Conservation (phyloP, 257 asterid genomes). For the Ilex asprella region DNA sequence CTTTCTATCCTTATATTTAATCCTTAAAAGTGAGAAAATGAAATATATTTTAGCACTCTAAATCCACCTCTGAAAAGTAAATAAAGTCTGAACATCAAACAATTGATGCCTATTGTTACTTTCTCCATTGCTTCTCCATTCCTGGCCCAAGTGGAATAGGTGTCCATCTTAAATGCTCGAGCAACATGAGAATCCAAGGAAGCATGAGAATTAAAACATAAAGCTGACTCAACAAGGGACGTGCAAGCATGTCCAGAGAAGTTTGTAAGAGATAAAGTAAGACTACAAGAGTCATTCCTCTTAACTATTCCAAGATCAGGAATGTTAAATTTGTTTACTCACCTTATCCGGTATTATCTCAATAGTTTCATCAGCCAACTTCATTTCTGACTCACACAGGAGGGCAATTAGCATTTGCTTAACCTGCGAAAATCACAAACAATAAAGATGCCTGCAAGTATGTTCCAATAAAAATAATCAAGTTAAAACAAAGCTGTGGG, state of each 20-base stretch:
- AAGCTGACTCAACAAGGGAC: no score
- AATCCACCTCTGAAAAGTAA: neutral
- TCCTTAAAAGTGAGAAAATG: no score
- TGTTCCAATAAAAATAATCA: conserved; percentile 1
- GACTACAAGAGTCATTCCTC: neutral
- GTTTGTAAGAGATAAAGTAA: no score
- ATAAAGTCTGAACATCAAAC: conserved; percentile 3
- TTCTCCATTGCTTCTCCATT: no score
- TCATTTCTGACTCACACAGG: conserved; percentile 88
- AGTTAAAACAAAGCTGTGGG: no score
- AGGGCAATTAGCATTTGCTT: conserved; percentile 98
- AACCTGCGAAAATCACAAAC: conserved; percentile 53
- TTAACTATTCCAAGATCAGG: neutral
- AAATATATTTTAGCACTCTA: no score
- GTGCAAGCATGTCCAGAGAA: no score
- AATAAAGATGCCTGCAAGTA: conserved; percentile 16
- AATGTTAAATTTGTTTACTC: conserved; percentile 16
- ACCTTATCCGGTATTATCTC: conserved; percentile 90
- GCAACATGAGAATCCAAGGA: no score
- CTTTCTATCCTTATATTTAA: no score
- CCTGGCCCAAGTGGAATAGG: no score
- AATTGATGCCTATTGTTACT: neutral
- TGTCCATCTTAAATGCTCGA: no score
- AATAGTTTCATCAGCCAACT: conserved; percentile 90
- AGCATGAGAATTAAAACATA: no score